Evolutionary conservation across 192 early-diverging fungal genomes (phyloP).

Genomic region (Thoreauomyces humboldtii): DNA sequence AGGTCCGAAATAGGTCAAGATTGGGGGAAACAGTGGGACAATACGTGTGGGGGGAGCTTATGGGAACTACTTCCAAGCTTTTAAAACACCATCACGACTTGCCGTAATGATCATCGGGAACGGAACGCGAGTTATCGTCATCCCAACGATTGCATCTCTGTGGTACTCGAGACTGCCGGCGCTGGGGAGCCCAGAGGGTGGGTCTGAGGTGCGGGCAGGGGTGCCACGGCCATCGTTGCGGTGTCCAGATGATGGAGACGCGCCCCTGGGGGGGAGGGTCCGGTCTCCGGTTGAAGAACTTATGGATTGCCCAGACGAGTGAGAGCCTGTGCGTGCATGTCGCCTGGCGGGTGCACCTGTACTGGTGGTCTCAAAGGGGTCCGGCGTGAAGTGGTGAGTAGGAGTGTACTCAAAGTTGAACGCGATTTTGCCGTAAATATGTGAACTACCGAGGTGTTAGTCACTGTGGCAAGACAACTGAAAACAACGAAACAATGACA

Average conservation of each 20-base stretch:
- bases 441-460: constrained; percentile 41
- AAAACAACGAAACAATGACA: constrained; percentile 1
- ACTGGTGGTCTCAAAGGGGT: neutral
- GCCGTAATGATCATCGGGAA: constrained; percentile 74
- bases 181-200: neutral
- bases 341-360: constrained; percentile 3
- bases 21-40: too few species aligned
- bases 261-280: neutral
- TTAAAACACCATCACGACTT: constrained; percentile 77
- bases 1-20: too few species aligned
- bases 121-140: constrained; percentile 64
- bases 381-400: constrained; percentile 22
- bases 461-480: constrained; percentile 11
- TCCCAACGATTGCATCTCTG: constrained; percentile 72
- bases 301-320: too few species aligned
- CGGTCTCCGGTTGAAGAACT: neutral
- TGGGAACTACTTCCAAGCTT: constrained; percentile 37
- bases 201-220: neutral
- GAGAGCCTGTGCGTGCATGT: too few species aligned
- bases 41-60: too few species aligned
- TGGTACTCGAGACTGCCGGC: constrained; percentile 47
- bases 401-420: constrained; percentile 59
- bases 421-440: constrained; percentile 50
- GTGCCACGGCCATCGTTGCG: neutral
- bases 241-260: neutral